Base-by-base conservation (phyloP, 257 asterid genomes). In the Nicotiana attenuata region DNA sequence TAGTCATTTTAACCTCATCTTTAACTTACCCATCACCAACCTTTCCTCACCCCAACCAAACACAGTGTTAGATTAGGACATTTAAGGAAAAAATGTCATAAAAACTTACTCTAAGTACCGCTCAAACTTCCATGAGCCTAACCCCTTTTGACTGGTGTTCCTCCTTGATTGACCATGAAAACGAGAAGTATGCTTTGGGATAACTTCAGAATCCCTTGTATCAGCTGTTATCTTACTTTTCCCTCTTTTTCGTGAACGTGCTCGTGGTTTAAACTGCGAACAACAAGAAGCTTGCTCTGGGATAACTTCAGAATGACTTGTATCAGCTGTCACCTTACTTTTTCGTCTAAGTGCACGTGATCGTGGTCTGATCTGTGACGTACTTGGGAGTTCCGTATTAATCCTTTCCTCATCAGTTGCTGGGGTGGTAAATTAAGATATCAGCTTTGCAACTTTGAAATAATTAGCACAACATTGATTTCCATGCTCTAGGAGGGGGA, bases 81-180 rank as follows among this genome's bases (percentile, higher is more conserved):
- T 69, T 50, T 35, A 41, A 41, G n/a, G 20, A 17, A 56, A 69
- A 41, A 69, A 56, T 28, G 38, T 57, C 4, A 14, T 31, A 7
- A 75, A 24, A 68, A 69, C 94, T 76, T 84, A 92, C 96, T 41
- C 84, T 87, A 91, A 76, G 87, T 88, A 85, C 80, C 28, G 71
- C 65, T 81, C 84, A 82, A 92, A 90, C 71, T 80, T 88, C 28
- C 55, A 66, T 6, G 93, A 83, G 85, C 91, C 86, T 82, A 93
- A 82, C 90, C 87, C 87, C 75, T 82, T 86, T 80, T 84, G 81
- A 4, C 80, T 87, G 19, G 16, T 22, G 83, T 65, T 20, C 79
- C 89, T 85, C 80, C 91, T 91, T 29, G 56, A 80, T 85, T 65
- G 89, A 77, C 94, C 92, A 69, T 89, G 93, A 33, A 52, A 41